Evolutionary conservation across 305 asterid genomes (phyloP), one percentile per base, ranked within the genome.

Genomic region (Rubia tinctorum): DNA sequence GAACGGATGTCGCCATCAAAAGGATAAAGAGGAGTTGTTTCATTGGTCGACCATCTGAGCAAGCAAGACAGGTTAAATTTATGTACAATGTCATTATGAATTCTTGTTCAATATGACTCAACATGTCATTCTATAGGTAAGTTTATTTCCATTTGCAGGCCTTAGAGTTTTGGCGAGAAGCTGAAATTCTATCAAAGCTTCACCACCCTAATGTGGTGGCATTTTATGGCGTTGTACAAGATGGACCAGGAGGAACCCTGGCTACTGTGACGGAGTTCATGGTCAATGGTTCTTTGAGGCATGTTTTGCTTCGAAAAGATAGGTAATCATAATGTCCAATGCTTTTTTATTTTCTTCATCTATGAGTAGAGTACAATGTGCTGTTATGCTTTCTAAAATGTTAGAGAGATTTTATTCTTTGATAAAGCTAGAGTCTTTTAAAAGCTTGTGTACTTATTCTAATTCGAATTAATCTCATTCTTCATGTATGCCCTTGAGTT

Each of bases 181-280:
- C 98, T 82, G 91, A 83, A 73, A 93, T 93, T 81, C 84, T 93
- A 71, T 91, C 98, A 61, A 92, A 89, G 85, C 98, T 92, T 79
- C 98, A 92, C 84, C 98, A 92, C 76, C 98, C 98, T n/a, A 92
- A 92, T 77, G 96, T 92, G 76, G 93, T 92, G 86, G 98, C 98
- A 56, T 92, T 92, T 85, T 92, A 92, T 77, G 98, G 98, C 56
- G 97, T 92, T 12, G 98, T 90, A 80, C 88, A 92, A 86, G 98
- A 93, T 84, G 95, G 98, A 71, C 97, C 98, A 7, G 96, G 98
- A 53, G 96, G 95, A 75, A 93, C 98, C 30, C 91, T 91, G 68
- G 97, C 98, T 20, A 91, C 98, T 9, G 96, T 88, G 71, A 83
- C 97, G 53, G 97, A 93, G 77, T 93, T 71, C 87, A 93, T 93